Evolutionary conservation across 2,329 filamentous ascomycete genomes (phyloP), one percentile per base, ranked within the genome.

Genomic region (Calonectria honghensis): DNA sequence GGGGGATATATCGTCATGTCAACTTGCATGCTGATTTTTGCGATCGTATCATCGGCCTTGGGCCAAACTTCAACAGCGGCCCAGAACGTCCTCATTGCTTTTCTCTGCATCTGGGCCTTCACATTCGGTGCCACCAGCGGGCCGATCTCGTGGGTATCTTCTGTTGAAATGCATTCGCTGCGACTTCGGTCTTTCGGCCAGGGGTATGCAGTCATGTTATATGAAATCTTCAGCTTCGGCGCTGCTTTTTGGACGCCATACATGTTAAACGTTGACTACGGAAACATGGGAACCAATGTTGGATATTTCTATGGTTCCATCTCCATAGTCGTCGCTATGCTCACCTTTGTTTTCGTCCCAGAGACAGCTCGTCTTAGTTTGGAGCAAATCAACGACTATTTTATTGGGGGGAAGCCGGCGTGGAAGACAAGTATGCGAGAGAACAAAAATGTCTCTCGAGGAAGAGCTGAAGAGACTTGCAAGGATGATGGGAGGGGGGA

Each of bases 261-360:
- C 31, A 70, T 70, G 68, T 13, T 70, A 20, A 54, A 65, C 14
- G 27, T 59, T 4, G 24, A 54, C 7, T 70, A 70, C 20, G 68
- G 68, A 16, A 65, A 70, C 6, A 70, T 70, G 68, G 68, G 68
- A 24, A 70, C 68, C n/a, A 65, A 65, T 27, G 68, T 70, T 4
- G 68, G 68, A 20, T 70, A 70, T 27, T 70, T 70, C 27, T 70
- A 70, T 27, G 35, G 35, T 37, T 61, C 24, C 10, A 41, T 65
- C 27, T 52, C 68, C 9, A 18, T 65, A 18, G 32, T 54, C 2
- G 24, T 70, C 7, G 39, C 64, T 27, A 48, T 37, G 2, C 32
- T 70, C 6, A 54, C 57, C 3, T 41, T 57, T 18, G 3, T 57
- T n/a, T 70, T 70, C n/a, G 20, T 70, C 4, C 68, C 68, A 11